phyloP scores from a whole-genome alignment of 257 asterid genomes.

The Datura wrightii region DNA sequence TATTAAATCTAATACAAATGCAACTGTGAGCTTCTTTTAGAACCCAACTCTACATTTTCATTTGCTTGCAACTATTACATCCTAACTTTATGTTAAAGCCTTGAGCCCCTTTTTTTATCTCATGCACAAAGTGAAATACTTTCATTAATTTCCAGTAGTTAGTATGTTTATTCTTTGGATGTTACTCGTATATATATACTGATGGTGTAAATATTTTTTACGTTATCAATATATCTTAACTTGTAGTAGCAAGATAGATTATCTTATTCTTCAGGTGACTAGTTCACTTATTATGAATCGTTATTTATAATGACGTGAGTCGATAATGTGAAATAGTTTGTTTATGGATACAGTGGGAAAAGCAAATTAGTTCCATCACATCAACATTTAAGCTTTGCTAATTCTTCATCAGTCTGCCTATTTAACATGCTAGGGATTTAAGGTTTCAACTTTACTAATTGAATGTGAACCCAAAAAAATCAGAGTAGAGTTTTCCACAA shows the following conservation, averaged over 20 bases:
- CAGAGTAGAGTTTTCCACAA: slow-evolving; percentile 33
- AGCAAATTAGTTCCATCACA: background rate
- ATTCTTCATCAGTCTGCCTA: background rate
- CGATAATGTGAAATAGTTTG: background rate
- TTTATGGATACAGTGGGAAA: background rate
- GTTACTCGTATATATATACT: background rate
- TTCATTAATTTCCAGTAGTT: background rate
- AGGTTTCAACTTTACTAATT: slow-evolving; percentile 26
- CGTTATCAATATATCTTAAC: background rate
- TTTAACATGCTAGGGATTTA: background rate
- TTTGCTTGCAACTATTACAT: slow-evolving; percentile 17
- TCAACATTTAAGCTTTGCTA: background rate
- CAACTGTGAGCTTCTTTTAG: background rate
- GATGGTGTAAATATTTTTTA: background rate
- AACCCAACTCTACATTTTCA: background rate
- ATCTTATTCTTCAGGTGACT: background rate
- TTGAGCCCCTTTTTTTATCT: slow-evolving; percentile 13
- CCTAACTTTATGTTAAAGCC: slow-evolving; percentile 14
- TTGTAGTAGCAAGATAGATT: background rate
- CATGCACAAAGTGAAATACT: background rate
- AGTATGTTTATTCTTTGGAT: background rate
- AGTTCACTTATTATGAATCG: background rate
- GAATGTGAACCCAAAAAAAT: slow-evolving; percentile 26
- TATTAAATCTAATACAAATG: background rate
- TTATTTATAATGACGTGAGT: background rate